phyloP scores from a whole-genome alignment of 1,284 basidiomycete genomes.

The Wallemia hederae region DNA sequence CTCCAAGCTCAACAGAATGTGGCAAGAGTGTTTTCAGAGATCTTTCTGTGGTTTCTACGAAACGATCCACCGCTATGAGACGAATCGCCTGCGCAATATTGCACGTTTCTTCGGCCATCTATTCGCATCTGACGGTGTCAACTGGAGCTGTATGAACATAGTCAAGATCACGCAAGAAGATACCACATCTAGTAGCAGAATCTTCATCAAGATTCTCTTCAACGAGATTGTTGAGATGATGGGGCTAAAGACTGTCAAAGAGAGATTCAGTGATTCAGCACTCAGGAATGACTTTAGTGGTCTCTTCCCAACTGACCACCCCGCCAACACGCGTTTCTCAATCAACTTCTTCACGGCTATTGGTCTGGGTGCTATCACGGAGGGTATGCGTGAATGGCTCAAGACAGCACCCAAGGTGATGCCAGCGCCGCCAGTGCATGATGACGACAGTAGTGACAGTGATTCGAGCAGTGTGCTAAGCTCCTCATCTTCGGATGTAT shows the following conservation, averaged over 20 bases:
- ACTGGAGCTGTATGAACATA: conserved; percentile 57
- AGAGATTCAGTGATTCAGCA: conserved; percentile 62
- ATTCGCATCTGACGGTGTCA: conserved; percentile 53
- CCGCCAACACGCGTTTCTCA: conserved; percentile 83
- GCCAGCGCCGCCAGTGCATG: neutral
- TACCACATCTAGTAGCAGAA: conserved; percentile 80
- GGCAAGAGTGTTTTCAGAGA: conserved; percentile 65
- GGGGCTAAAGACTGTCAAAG: conserved; percentile 52
- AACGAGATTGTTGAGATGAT: conserved; percentile 78
- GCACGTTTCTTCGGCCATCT: conserved; percentile 85
- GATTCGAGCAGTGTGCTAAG: neutral
- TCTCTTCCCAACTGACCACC: conserved; percentile 88
- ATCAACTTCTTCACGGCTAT: conserved; percentile 97
- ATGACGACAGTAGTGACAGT: neutral
- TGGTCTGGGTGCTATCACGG: conserved; percentile 63
- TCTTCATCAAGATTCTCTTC: conserved; percentile 91
- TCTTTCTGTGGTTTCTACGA: conserved; percentile 77
- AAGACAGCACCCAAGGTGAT: conserved; percentile 18
- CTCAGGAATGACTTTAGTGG: conserved; percentile 40
- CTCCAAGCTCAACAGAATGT: conserved; percentile 75
- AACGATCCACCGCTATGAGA: conserved; percentile 95
- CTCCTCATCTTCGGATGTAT: neutral
- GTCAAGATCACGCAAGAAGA: conserved; percentile 93
- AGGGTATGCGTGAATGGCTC: conserved; percentile 85
- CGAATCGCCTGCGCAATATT: conserved; percentile 88